These are phyloP conservation scores for Prunus mira DNA, from an alignment of 306 rosid genomes.

Conservation along the genomic window DNA sequence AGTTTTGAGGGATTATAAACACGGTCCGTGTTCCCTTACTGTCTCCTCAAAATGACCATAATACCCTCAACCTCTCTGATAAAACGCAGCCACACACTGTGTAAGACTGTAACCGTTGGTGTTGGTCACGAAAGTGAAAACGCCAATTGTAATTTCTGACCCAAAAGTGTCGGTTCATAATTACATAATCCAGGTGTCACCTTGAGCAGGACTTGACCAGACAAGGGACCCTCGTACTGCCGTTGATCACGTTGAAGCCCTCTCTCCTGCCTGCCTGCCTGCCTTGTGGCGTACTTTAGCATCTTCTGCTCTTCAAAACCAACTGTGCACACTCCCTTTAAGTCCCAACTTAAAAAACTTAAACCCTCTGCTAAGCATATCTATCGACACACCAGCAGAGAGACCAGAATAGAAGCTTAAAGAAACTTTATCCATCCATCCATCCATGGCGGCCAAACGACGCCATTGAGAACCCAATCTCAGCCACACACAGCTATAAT, in stretches of 20 bases:
- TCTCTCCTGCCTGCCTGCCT: background rate
- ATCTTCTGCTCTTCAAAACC: background rate
- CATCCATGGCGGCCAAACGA: background rate
- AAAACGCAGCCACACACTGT: background rate
- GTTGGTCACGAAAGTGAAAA: background rate
- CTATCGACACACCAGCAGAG: background rate
- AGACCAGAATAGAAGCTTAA: background rate
- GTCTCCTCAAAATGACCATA: background rate
- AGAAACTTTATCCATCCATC: background rate
- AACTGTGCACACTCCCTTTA: background rate
- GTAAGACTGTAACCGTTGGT: background rate
- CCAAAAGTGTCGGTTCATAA: conserved; percentile 11
- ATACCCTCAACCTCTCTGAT: background rate
- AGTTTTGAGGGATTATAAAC: background rate
- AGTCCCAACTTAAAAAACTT: background rate
- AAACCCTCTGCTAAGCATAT: background rate
- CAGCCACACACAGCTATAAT: conserved; percentile 11
- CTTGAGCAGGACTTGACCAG: background rate
- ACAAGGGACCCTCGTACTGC: background rate
- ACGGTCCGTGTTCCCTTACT: background rate
- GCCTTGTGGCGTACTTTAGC: background rate
- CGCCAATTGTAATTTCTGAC: background rate
- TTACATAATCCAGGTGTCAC: background rate
- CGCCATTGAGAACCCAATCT: background rate
- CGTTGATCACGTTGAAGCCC: background rate